Percentiles rank a stretch among this genome's conserved stretches.
These are phyloP conservation scores for Rosa rugosa DNA, from an alignment of 306 rosid genomes.

Conservation along the genomic window DNA sequence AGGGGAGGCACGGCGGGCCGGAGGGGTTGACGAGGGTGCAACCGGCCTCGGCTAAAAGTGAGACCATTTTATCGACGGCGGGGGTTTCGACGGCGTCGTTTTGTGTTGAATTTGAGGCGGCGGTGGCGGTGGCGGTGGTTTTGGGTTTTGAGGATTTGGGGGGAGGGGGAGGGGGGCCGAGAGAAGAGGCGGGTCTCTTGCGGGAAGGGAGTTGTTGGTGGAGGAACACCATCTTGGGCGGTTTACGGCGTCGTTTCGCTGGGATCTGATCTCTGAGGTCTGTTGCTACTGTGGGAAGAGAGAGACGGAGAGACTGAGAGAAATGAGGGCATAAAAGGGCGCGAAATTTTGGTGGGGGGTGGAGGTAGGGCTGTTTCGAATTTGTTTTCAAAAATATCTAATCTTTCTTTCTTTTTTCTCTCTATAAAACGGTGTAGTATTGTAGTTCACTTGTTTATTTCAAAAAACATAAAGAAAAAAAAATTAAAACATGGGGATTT, in stretches of 20 bases:
- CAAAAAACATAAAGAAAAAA: no score
- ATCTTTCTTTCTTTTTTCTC: neutral
- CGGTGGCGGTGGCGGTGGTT: constrained; percentile 14
- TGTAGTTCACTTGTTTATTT: no score
- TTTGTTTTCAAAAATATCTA: neutral
- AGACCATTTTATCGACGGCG: constrained; percentile 23
- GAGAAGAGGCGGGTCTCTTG: constrained; percentile 34
- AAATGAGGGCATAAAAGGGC: constrained; percentile 6
- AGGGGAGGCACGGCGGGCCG: constrained; percentile 42
- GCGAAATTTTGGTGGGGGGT: constrained; percentile 10
- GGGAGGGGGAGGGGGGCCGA: constrained; percentile 23
- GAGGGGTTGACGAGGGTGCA: constrained; percentile 38
- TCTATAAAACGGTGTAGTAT: no score
- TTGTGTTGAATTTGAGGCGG: neutral
- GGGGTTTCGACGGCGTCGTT: constrained; percentile 19
- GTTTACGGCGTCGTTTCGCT: constrained; percentile 8
- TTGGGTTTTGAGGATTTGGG: constrained; percentile 34
- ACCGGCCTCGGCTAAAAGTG: constrained; percentile 40
- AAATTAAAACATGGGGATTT: no score
- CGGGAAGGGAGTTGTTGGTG: constrained; percentile 33
- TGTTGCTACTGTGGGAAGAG: neutral
- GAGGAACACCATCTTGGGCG: constrained; percentile 32
- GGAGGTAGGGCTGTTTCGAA: neutral
- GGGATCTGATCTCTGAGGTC: neutral
- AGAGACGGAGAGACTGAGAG: neutral